Conservation (phyloP, 805 yeast species). For the Aciculoconidium aculeatum region DNA sequence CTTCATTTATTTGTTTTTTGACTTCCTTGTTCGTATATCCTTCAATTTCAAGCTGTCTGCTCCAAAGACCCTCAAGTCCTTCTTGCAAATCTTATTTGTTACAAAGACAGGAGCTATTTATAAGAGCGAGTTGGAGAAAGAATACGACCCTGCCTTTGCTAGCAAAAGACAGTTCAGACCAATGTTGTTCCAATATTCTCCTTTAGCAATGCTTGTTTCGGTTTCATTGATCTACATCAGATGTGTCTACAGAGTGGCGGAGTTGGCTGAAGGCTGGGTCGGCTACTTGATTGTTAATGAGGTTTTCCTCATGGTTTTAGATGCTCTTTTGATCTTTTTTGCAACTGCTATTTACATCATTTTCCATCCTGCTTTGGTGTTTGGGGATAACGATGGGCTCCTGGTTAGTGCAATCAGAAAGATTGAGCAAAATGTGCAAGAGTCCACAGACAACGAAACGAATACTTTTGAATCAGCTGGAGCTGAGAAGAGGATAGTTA, state of each 20-base stretch:
- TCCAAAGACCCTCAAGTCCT: constrained; percentile 5
- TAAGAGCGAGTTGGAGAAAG: constrained; percentile 15
- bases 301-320: constrained; percentile 35
- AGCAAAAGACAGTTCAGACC: constrained; percentile 28
- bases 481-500: too few species aligned
- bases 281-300: constrained; percentile 54
- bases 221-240: constrained; percentile 55
- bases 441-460: too few species aligned
- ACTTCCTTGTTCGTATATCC: too few species aligned
- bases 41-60: too few species aligned
- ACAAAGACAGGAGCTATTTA: constrained; percentile 14
- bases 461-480: too few species aligned
- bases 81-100: constrained; percentile 17
- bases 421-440: too few species aligned
- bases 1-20: constrained; percentile 47
- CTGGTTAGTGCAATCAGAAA: constrained; percentile 9
- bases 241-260: constrained; percentile 68
- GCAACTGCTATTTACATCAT: constrained; percentile 20
- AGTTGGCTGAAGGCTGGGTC: constrained; percentile 65
- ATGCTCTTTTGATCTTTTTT: constrained; percentile 24
- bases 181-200: constrained; percentile 35
- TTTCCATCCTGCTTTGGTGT: constrained; percentile 60
- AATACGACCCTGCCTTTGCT: constrained; percentile 30
- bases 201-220: constrained; percentile 40
- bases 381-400: constrained; percentile 37